A percentile compares a stretch with the other conserved stretches of the same genome.
These are phyloP conservation scores for Macrolepiota albuminosa DNA, from an alignment of 768 basidiomycete species.

Conservation along the genomic window DNA sequence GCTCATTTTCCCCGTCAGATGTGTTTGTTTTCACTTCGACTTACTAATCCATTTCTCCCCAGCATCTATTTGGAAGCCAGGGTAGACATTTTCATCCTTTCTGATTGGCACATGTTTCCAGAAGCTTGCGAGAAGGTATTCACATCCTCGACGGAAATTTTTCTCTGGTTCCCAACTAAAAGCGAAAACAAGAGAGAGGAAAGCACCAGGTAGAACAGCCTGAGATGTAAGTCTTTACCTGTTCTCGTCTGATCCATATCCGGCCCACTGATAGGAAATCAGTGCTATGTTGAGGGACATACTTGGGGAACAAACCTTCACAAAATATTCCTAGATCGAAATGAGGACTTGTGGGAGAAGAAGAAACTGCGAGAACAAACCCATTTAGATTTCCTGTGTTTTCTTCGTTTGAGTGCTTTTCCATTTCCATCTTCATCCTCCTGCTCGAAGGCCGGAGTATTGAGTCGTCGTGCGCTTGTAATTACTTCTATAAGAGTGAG, in stretches of 20 bases:
- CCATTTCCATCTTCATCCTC: not conserved
- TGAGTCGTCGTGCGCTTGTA: not conserved
- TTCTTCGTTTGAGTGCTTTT: not conserved
- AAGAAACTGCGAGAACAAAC: not conserved
- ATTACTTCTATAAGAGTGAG: not conserved
- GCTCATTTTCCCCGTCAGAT: not conserved
- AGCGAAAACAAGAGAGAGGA: not conserved
- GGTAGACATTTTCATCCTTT: conserved; percentile 48
- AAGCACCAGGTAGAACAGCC: not conserved
- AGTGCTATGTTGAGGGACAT: not conserved
- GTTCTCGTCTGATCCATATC: not conserved
- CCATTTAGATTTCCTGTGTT: not conserved
- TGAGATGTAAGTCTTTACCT: not conserved
- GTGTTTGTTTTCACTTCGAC: conserved; percentile 7
- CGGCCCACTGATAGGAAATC: not conserved
- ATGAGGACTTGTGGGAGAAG: not conserved
- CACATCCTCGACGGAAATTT: conserved; percentile 50
- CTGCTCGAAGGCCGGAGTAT: not conserved
- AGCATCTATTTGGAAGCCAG: conserved; percentile 40
- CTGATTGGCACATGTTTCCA: conserved; percentile 49
- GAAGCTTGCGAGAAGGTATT: conserved; percentile 56
- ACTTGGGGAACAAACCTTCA: not conserved
- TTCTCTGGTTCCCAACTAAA: conserved; percentile 64
- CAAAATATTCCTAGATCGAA: not conserved
- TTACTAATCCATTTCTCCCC: conserved; percentile 54